A percentile compares a stretch with the other conserved stretches of the same genome.
These are phyloP conservation scores for Tylopilus plumbeoviolaceoides DNA, from an alignment of 768 basidiomycete genomes.

Conservation along the genomic window DNA sequence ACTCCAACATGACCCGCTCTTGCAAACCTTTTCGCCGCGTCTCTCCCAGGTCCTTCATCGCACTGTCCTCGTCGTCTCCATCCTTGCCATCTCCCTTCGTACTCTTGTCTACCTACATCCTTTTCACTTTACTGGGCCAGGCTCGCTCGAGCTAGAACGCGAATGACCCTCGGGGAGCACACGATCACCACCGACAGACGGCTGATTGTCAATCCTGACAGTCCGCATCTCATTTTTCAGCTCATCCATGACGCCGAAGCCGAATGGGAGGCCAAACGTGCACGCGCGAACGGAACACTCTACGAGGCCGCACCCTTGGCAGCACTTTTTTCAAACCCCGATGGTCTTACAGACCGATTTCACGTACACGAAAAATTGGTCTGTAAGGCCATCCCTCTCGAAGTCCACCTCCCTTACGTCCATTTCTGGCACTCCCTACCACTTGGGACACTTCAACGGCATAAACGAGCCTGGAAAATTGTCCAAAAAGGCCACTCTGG, in stretches of 20 bases:
- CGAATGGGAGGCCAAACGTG: constrained; percentile 34
- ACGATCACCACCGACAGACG: constrained; percentile 25
- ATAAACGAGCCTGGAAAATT: too few species aligned
- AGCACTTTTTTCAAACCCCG: too few species aligned
- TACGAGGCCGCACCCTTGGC: constrained; percentile 31
- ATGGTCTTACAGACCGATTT: too few species aligned
- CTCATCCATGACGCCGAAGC: constrained; percentile 36
- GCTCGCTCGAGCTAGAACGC: neutral
- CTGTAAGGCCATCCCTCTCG: too few species aligned
- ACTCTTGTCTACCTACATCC: neutral
- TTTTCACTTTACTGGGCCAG: neutral
- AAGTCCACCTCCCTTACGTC: too few species aligned
- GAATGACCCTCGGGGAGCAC: constrained; percentile 16
- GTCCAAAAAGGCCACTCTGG: too few species aligned
- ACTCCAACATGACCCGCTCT: neutral
- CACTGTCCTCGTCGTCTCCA: neutral
- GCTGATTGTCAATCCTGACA: constrained; percentile 32
- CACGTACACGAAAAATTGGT: too few species aligned
- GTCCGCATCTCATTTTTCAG: constrained; percentile 33
- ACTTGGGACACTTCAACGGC: too few species aligned
- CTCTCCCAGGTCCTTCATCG: neutral
- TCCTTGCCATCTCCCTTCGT: neutral
- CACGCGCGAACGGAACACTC: constrained; percentile 35
- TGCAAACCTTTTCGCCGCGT: neutral
- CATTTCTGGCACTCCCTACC: too few species aligned